Evolutionary conservation across 2,329 filamentous ascomycete species (phyloP), one percentile per base, ranked within the genome.

Genomic region (Capronia coronata): DNA sequence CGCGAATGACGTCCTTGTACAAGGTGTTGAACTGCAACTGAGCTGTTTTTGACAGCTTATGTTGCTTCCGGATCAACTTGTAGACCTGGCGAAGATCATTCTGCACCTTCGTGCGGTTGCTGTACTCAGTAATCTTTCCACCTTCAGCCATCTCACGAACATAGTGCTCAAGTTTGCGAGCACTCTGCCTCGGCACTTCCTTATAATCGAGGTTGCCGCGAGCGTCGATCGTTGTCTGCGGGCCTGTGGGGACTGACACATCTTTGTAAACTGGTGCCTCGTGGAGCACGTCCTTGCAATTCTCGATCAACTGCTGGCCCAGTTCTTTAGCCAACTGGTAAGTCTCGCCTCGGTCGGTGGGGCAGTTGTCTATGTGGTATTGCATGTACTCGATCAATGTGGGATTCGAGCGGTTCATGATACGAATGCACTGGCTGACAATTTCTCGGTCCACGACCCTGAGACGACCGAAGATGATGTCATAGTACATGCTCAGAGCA

Each of bases 381-480:
- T 98, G 93, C 93, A 98, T 98, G 71, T 96, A 98, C 61, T 98
- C 91, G 51, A 98, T 79, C 1, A 98, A 81, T 29, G 87, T 85
- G 2, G 93, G 93, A 67, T 97, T 98, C 27, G 93, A 95, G 56
- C 93, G 86, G 75, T 96, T 98, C 93, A 98, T 98, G 71, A 98
- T 93, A 60, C 88, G 86, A 64, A 98, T 97, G 72, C 93, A 98
- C 68, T 90, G 90, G 71, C 90, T 96, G 66, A 98, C 93, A 62
- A 97, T 98, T 69, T 98, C 93, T 57, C 93, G 87, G 64, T 98
- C 93, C 34, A 98, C 86, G 43, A 84, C 87, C 74, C 93, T 82
- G 46, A 98, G 81, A 54, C 93, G 83, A 51, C 93, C 93, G 63
- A 98, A 98, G 65, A 98, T 96, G 65, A 98, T 94, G 65, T 98